Percentiles rank a stretch among this genome's conserved stretches.
phyloP scores from a whole-genome alignment of 805 yeast genomes.

The Wickerhamomyces ciferrii region DNA sequence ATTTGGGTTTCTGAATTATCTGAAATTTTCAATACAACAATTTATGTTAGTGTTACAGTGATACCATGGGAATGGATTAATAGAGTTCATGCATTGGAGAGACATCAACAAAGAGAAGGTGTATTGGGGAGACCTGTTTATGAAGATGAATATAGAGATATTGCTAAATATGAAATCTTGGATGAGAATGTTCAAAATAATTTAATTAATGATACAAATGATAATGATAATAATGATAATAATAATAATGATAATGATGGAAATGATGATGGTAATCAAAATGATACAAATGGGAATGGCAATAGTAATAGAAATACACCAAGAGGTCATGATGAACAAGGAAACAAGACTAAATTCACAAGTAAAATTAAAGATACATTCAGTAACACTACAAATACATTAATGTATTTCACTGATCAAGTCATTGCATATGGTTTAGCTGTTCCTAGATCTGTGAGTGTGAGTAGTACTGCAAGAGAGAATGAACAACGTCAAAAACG shows the following conservation, averaged over 20 bases:
- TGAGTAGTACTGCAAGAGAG: slow-evolving; percentile 16
- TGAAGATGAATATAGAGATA: slow-evolving; percentile 50
- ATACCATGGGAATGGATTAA: slow-evolving; percentile 87
- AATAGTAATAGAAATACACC: not conserved
- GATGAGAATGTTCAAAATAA: slow-evolving; percentile 9
- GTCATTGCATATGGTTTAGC: slow-evolving; percentile 56
- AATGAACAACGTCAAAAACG: slow-evolving; percentile 20
- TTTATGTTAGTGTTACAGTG: slow-evolving; percentile 67
- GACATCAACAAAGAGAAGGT: slow-evolving; percentile 60
- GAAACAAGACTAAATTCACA: slow-evolving; percentile 2
- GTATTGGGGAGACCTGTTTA: slow-evolving; percentile 70
- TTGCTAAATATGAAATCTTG: slow-evolving; percentile 16
- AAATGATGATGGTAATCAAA: not conserved
- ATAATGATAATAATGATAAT: slow-evolving; percentile 13
- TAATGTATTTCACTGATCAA: slow-evolving; percentile 44
- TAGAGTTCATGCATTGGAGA: slow-evolving; percentile 51
- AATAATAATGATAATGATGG: slow-evolving; percentile 1
- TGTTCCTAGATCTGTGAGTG: slow-evolving; percentile 43
- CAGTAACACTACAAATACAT: slow-evolving; percentile 27
- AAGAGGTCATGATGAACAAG: slow-evolving; percentile 5
- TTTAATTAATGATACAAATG: not conserved
- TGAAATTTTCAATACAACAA: slow-evolving; percentile 66
- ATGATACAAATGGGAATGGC: not conserved
- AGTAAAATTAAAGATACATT: slow-evolving; percentile 19
- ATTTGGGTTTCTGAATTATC: slow-evolving; percentile 72